Percentiles rank a stretch among this genome's conserved stretches.
These are phyloP conservation scores for Aspergillus sparsus DNA, from an alignment of 495 filamentous ascomycete genomes.

Conservation along the genomic window DNA sequence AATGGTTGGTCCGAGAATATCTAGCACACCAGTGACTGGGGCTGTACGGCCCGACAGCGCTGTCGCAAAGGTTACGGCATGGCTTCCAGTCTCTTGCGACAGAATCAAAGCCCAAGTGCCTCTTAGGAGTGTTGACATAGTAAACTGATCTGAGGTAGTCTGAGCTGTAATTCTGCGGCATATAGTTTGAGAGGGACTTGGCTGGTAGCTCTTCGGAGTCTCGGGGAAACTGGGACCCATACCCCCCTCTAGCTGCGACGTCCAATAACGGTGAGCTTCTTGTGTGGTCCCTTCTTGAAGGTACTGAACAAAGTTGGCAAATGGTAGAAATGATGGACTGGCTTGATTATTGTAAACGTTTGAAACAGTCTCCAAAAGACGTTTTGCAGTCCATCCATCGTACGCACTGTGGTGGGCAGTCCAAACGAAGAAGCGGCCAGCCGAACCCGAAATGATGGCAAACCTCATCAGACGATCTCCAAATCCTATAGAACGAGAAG, in stretches of 20 bases:
- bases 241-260: constrained; percentile 6
- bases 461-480: constrained; percentile 32
- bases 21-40: constrained; percentile 36
- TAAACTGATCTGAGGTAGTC: constrained; percentile 25
- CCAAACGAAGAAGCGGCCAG: constrained; percentile 44
- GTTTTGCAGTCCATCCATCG: constrained; percentile 58
- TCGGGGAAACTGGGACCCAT: constrained; percentile 17
- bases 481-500: constrained; percentile 2
- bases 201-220: constrained; percentile 8
- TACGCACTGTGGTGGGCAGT: constrained; percentile 63
- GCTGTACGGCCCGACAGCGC: constrained; percentile 43
- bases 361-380: constrained; percentile 15
- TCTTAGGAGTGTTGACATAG: constrained; percentile 45
- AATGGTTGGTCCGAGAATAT: constrained; percentile 47
- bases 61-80: constrained; percentile 44
- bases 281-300: constrained; percentile 19
- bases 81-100: constrained; percentile 30
- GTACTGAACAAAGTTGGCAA: constrained; percentile 26
- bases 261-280: constrained; percentile 13
- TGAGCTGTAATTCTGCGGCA: not conserved
- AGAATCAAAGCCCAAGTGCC: constrained; percentile 45
- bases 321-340: constrained; percentile 14
- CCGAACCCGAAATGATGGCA: constrained; percentile 31
- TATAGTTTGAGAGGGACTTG: not conserved
- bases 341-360: not conserved